Base-by-base conservation (phyloP, 78 protist genomes). In the Dictyostelium capitatum region DNA sequence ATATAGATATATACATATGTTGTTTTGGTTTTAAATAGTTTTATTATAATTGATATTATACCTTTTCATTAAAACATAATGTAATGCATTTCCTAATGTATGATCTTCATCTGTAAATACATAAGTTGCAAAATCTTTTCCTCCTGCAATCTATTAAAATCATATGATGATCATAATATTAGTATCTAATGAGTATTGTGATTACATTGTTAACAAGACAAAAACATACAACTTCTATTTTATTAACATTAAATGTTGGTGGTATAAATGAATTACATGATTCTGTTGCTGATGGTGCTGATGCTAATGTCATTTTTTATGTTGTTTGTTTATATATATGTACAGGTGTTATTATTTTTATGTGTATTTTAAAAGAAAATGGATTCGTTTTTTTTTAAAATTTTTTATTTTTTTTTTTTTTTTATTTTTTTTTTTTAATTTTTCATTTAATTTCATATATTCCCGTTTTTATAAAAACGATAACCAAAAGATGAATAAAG, bases 21-120 rank as follows among this genome's bases (percentile, higher is more conserved):
- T 80, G 3, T 28, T 56, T 10, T 47, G 11, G 10, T 50, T 23
- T 25, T 32, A 0, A 25, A 20, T 25, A 1, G 70, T 25, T 14
- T 79, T 5, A 51, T 51, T 12, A 30, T 50, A 20, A 5, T 5
- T 20, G 3, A 46, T 41, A 79, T 37, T 0, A 19, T 59, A 90
- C 95, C 81, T 91, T 82, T 91, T 91, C 95, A 91, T 91, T 50
- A 91, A 79, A 65, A 91, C 79, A 83, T 91, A 91, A 67, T 83
- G 89, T 83, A 91, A 56, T 23, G 95, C 15, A 56, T 91, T 91
- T 32, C 95, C 95, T 15, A 91, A 37, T 43, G 95, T 91, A 78
- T 91, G 95, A 67, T 91, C 95, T 57, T 91, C 95, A 6, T 91
- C 95, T 54, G 79, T 77, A 28, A 91, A 81, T n/a, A 91, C 50